Evolutionary conservation across 2,329 filamentous ascomycete genomes (phyloP).

Genomic region (Beauveria caledonica): DNA sequence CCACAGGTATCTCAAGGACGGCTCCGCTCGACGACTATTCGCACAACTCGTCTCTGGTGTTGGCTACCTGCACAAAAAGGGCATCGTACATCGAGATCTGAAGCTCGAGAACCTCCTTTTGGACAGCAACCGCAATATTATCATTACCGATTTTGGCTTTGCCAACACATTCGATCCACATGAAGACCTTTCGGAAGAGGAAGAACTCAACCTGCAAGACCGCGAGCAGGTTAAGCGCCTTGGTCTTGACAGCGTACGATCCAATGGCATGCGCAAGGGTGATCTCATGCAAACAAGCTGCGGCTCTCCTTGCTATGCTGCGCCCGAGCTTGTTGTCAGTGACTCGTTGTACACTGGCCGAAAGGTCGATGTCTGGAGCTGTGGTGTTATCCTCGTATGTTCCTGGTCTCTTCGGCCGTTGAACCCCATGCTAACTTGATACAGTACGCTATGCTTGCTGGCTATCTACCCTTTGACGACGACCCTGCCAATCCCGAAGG

Average conservation of each 20-base stretch:
- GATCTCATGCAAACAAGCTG: slow-evolving; percentile 99
- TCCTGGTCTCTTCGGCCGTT: background rate
- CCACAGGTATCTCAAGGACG: slow-evolving; percentile 92
- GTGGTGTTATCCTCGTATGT: slow-evolving; percentile 92
- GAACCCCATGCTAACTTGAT: background rate
- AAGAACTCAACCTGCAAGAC: slow-evolving; percentile 79
- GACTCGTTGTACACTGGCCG: slow-evolving; percentile 94
- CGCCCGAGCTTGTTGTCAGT: slow-evolving; percentile 92
- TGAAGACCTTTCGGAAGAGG: slow-evolving; percentile 83
- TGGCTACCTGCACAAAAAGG: slow-evolving; percentile 96
- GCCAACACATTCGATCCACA: slow-evolving; percentile 91
- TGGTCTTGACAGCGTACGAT: slow-evolving; percentile 72
- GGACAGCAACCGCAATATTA: slow-evolving; percentile 96
- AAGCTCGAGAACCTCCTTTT: slow-evolving; percentile 94
- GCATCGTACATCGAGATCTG: slow-evolving; percentile 93
- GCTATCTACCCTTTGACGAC: slow-evolving; percentile 95
- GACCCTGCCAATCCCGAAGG: slow-evolving; percentile 97
- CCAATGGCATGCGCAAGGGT: slow-evolving; percentile 70
- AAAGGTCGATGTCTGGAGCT: slow-evolving; percentile 99
- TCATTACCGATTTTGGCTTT: slow-evolving; percentile 98
- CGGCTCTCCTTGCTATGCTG: slow-evolving; percentile 95
- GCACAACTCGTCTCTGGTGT: slow-evolving; percentile 94
- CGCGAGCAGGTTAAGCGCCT: slow-evolving; percentile 80
- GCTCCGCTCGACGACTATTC: slow-evolving; percentile 81
- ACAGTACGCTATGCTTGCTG: slow-evolving; percentile 96